Conservation (phyloP, 805 yeast genomes). For the Saturnispora besseyi region DNA sequence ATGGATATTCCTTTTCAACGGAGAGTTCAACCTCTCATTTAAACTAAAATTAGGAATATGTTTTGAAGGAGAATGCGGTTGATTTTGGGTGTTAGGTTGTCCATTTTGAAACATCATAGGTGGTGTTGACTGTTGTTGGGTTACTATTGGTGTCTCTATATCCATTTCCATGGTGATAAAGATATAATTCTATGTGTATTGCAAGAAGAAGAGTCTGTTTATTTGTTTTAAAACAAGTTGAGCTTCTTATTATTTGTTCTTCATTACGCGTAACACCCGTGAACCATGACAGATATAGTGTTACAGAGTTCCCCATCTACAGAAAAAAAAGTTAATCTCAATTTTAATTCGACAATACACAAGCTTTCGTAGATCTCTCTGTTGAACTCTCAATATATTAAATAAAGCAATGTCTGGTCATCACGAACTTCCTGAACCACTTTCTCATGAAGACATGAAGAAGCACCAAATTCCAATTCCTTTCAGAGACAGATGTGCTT, state of each 20-base stretch:
- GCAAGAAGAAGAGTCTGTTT: no score
- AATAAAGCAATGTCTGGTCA: constrained; percentile 20
- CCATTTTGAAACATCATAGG: background rate
- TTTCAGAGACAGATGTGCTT: constrained; percentile 80
- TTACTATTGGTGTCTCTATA: background rate
- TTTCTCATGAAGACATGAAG: constrained; percentile 78
- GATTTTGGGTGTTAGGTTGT: background rate
- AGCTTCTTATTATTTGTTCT: no score
- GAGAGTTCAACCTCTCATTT: constrained; percentile 1
- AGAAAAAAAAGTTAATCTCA: background rate
- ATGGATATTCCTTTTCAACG: background rate
- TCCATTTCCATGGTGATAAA: background rate
- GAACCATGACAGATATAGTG: background rate
- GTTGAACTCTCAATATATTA: no score
- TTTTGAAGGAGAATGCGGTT: background rate
- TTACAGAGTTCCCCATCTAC: background rate
- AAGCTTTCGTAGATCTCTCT: background rate
- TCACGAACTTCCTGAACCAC: constrained; percentile 40
- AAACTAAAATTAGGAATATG: background rate
- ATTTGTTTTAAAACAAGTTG: no score
- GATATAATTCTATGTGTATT: no score
- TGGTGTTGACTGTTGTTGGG: background rate
- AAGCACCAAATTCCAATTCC: constrained; percentile 66
- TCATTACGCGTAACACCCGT: background rate
- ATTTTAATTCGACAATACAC: background rate